phyloP scores from a whole-genome alignment of 768 basidiomycete species.

The Gymnopilus dilepis region DNA sequence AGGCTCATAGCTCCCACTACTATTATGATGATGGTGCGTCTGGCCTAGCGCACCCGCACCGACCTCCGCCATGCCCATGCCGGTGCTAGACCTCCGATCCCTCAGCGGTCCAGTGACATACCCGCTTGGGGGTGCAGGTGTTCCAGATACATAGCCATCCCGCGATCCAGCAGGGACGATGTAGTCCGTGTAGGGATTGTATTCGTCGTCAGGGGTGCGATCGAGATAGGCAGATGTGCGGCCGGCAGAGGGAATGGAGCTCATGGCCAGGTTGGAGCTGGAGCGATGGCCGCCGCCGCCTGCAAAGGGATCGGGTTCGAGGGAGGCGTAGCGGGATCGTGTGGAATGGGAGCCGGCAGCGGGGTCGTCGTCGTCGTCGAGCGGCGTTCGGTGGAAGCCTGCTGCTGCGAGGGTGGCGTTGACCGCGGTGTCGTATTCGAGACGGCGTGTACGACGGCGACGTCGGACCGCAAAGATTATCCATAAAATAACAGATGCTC shows the following conservation, averaged over 20 bases:
- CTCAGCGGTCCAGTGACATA: slow-evolving; percentile 34
- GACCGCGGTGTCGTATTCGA: slow-evolving; percentile 76
- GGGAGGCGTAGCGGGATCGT: slow-evolving; percentile 33
- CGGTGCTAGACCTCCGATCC: slow-evolving; percentile 37
- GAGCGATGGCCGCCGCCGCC: slow-evolving; percentile 35
- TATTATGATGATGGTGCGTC: slow-evolving; percentile 37
- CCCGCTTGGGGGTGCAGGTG: slow-evolving; percentile 50
- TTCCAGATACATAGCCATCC: slow-evolving; percentile 51
- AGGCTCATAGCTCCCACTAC: slow-evolving; percentile 31
- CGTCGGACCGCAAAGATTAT: slow-evolving; percentile 73
- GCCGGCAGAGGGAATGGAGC: slow-evolving; percentile 28
- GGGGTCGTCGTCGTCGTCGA: slow-evolving; percentile 60
- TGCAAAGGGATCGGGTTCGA: slow-evolving; percentile 27
- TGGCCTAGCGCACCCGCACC: slow-evolving; percentile 19
- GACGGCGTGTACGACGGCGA: slow-evolving; percentile 58
- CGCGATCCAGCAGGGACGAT: slow-evolving; percentile 32
- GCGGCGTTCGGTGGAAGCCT: slow-evolving; percentile 67
- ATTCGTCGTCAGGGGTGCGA: slow-evolving; percentile 33
- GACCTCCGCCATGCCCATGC: slow-evolving; percentile 27
- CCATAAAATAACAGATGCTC: slow-evolving; percentile 69
- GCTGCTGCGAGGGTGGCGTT: slow-evolving; percentile 76
- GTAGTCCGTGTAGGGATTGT: slow-evolving; percentile 62
- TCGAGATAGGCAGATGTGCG: slow-evolving; percentile 45
- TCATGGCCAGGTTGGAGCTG: slow-evolving; percentile 39
- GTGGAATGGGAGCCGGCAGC: slow-evolving; percentile 22